Evolutionary conservation across 345 rosid genomes (phyloP), one percentile per base, ranked within the genome.

Genomic region (Barbarea vulgaris): DNA sequence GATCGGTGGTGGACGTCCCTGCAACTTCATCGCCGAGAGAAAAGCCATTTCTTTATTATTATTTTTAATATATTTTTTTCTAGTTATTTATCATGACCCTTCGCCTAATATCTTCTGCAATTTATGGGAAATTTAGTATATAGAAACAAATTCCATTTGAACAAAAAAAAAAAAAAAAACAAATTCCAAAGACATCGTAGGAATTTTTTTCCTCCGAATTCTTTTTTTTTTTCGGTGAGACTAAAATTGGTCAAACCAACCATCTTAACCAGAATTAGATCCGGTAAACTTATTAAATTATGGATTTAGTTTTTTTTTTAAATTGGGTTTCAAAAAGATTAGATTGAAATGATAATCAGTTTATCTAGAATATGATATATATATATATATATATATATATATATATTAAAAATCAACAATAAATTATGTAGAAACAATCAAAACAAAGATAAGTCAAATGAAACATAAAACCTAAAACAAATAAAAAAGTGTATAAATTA

Each of bases 11-110:
- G 71, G 60, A 17, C 89, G 85, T 76, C 62, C 79, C 55, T 72
- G 78, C 59, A 67, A 73, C 55, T 67, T 73, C 81, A 83, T 67
- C 77, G 82, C 66, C 69, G 84, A 63, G 69, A 83, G 77, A 42
- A 79, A 69, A 70, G 85, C 82, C 93, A 85, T 87, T 66, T 76
- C 56, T 64, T 1, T 6, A 7, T 33, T 58, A 54, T 52, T 60
- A 0, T 1, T 33, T 36, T 18, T 46, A n/a, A n/a, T 39, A 1
- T 5, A 4, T 6, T 22, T 0, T 70, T 17, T 34, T 44, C 34
- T 36, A 53, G 64, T 12, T 44, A 17, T 56, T 77, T 77, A 33
- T 77, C 17, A 33, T 70, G 63, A 48, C 73, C 60, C 4, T 60
- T 60, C 47, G 2, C 12, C 9, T 72, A 14, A 50, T 72, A 77